phyloP scores from a whole-genome alignment of 805 yeast genomes.

The Kodamaea nitidulidarum region DNA sequence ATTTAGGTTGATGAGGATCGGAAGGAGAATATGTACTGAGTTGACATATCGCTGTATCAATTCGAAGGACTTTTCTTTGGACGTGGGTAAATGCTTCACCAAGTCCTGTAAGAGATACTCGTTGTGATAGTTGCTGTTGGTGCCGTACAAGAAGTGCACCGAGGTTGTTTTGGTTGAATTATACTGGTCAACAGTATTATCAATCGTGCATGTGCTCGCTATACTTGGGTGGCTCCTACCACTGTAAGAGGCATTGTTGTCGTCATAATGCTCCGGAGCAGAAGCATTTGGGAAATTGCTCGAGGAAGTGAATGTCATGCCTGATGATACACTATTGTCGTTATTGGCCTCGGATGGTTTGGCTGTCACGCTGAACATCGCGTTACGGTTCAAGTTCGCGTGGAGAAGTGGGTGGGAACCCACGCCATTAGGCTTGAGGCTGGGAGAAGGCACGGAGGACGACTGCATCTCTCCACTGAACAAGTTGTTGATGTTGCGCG shows the following conservation, averaged over 20 bases:
- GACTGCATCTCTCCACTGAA: constrained; percentile 2
- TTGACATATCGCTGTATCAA: constrained; percentile 45
- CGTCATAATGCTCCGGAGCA: no score
- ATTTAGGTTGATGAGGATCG: constrained; percentile 44
- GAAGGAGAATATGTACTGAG: constrained; percentile 55
- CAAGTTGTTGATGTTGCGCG: constrained; percentile 14
- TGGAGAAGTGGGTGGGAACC: not conserved
- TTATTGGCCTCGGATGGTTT: no score
- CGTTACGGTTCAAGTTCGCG: not conserved
- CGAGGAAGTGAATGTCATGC: no score
- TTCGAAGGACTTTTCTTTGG: constrained; percentile 42
- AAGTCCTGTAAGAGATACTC: constrained; percentile 34
- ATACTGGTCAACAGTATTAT: constrained; percentile 23
- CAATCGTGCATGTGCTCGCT: not conserved
- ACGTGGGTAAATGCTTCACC: constrained; percentile 40
- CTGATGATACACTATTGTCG: no score
- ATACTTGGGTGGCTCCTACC: not conserved
- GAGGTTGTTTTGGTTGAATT: constrained; percentile 22
- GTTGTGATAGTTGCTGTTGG: constrained; percentile 36
- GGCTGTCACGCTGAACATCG: not conserved
- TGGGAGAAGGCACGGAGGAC: not conserved
- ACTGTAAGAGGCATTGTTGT: no score
- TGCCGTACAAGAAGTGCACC: constrained; percentile 34
- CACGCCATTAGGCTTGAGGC: not conserved
- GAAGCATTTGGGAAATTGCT: no score